These are phyloP conservation scores for Myxozyma vanderwaltii DNA, from an alignment of 805 yeast species.

Conservation along the genomic window DNA sequence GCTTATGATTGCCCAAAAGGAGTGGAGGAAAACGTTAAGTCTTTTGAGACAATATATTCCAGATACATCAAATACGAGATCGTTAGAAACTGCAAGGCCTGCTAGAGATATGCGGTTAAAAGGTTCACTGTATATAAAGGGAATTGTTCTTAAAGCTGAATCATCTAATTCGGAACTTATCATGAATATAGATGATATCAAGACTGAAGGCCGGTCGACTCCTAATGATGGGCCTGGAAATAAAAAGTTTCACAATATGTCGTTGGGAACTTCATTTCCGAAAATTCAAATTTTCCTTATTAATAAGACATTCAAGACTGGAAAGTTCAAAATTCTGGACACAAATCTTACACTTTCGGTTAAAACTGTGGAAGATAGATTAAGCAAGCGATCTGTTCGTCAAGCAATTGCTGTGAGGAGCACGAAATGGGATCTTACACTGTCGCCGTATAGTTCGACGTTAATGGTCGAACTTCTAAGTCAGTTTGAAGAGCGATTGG, in stretches of 20 bases:
- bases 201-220: constrained; percentile 12
- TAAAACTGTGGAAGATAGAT: constrained; percentile 9
- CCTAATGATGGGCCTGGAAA: neutral
- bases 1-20: constrained; percentile 17
- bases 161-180: constrained; percentile 13
- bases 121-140: constrained; percentile 17
- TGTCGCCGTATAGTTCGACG: constrained; percentile 30
- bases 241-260: neutral
- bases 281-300: constrained; percentile 10
- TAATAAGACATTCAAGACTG: constrained; percentile 16
- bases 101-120: constrained; percentile 4
- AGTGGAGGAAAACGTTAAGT: constrained; percentile 17
- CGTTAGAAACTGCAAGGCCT: neutral
- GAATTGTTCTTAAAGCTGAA: constrained; percentile 20
- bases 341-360: constrained; percentile 22
- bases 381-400: neutral
- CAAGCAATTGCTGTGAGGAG: constrained; percentile 22
- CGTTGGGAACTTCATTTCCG: constrained; percentile 12
- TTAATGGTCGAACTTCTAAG: constrained; percentile 26
- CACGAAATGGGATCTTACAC: neutral
- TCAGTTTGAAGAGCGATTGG: constrained; percentile 26
- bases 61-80: neutral
- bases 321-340: constrained; percentile 19
- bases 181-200: constrained; percentile 22
- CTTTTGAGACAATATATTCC: neutral